A percentile compares a stretch with the other conserved stretches of the same genome.
These are phyloP conservation scores for Nicotiana sylvestris DNA, from an alignment of 257 asterid species.

Conservation along the genomic window DNA sequence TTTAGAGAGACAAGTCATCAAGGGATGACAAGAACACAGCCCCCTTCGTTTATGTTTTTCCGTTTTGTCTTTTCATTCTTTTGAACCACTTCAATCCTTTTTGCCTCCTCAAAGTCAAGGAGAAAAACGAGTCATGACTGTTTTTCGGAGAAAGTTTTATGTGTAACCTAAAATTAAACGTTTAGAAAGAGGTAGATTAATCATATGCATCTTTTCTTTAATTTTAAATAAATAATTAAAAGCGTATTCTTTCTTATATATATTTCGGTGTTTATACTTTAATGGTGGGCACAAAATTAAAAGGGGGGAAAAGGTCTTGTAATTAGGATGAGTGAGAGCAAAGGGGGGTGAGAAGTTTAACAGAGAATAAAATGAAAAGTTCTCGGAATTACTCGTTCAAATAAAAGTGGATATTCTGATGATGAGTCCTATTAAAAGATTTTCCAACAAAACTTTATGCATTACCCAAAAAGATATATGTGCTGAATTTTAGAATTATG, in stretches of 20 bases:
- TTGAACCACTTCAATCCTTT: slow-evolving; percentile 28
- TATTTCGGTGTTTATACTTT: not conserved
- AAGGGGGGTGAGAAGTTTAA: not conserved
- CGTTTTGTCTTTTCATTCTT: slow-evolving; percentile 20
- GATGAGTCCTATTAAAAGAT: not conserved
- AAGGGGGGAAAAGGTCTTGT: no score
- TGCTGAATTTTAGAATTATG: not conserved
- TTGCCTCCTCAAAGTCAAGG: slow-evolving; percentile 22
- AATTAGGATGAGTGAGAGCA: no score
- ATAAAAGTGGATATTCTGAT: not conserved
- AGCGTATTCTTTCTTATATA: not conserved
- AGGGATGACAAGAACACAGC: slow-evolving; percentile 10
- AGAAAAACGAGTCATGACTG: not conserved
- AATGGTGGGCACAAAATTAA: not conserved
- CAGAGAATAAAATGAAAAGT: not conserved
- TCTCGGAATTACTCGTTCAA: not conserved
- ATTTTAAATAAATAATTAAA: not conserved
- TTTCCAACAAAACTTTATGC: not conserved
- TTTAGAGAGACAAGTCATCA: slow-evolving; percentile 2
- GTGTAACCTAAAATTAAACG: not conserved
- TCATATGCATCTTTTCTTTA: not conserved
- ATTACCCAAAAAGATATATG: not conserved
- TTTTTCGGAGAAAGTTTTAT: not conserved
- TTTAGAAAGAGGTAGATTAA: not conserved
- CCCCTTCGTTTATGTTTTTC: not conserved